phyloP scores from a whole-genome alignment of 2,329 filamentous ascomycete species.

The Calonectria fujianensis region DNA sequence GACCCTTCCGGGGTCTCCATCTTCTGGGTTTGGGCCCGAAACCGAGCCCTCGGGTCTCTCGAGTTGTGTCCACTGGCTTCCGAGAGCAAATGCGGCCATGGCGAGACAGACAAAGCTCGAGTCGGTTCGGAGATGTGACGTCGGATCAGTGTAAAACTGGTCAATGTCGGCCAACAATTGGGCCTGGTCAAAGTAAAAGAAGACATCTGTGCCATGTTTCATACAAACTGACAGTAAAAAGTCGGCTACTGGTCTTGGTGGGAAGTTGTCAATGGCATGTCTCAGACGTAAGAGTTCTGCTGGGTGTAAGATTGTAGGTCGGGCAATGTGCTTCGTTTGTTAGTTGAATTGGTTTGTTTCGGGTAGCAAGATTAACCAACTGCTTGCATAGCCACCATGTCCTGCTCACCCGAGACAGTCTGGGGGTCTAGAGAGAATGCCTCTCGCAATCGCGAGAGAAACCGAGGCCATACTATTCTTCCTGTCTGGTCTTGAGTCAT shows the following conservation, averaged over 20 bases:
- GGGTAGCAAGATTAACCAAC: conserved; percentile 17
- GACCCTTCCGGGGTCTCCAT: conserved; percentile 54
- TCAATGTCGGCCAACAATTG: conserved; percentile 52
- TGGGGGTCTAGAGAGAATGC: conserved; percentile 55
- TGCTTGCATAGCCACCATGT: conserved; percentile 48
- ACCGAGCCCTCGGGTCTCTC: conserved; percentile 49
- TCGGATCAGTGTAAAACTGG: conserved; percentile 51
- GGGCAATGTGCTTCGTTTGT: conserved; percentile 39
- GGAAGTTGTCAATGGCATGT: conserved; percentile 51
- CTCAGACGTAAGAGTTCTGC: conserved; percentile 49
- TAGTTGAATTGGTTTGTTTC: not conserved
- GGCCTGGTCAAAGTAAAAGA: conserved; percentile 58
- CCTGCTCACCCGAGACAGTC: conserved; percentile 43
- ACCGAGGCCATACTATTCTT: conserved; percentile 55
- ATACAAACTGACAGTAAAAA: conserved; percentile 57
- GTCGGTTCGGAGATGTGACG: conserved; percentile 48
- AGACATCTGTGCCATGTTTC: conserved; percentile 52
- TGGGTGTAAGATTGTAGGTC: conserved; percentile 36
- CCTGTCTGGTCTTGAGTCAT: conserved; percentile 45
- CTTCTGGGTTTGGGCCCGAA: conserved; percentile 15
- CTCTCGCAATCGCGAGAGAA: conserved; percentile 52
- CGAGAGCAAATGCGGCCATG: conserved; percentile 55
- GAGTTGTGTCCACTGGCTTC: conserved; percentile 60
- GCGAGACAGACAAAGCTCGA: conserved; percentile 54
- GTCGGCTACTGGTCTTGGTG: conserved; percentile 53